Conservation (phyloP, 306 rosid species). For the Morella rubra region DNA sequence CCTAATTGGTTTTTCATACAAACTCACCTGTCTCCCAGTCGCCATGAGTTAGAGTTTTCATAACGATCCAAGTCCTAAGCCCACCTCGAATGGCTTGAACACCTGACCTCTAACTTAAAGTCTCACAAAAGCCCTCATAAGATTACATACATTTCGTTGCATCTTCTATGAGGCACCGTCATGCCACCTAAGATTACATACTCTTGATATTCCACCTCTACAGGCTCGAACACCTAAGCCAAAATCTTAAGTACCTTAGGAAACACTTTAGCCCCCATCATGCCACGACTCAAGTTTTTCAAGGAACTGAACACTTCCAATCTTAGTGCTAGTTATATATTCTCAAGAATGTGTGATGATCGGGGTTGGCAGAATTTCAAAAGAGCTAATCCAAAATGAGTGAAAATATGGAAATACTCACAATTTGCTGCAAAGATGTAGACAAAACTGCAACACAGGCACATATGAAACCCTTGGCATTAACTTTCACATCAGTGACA, state of each 20-base stretch:
- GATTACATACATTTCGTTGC: not conserved
- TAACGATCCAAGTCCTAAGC: not conserved
- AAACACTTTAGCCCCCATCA: not conserved
- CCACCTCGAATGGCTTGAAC: not conserved
- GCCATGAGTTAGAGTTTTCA: not conserved
- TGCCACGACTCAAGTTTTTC: not conserved
- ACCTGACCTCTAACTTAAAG: not conserved
- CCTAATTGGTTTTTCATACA: not conserved
- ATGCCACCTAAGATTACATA: not conserved
- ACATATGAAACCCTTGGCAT: conserved; percentile 76
- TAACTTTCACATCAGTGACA: conserved; percentile 88
- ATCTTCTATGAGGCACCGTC: not conserved
- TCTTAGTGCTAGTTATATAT: not conserved
- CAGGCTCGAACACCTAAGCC: not conserved
- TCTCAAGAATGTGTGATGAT: not conserved
- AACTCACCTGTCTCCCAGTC: not conserved
- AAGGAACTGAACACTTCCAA: not conserved
- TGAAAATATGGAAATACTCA: conserved; percentile 39
- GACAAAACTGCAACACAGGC: conserved; percentile 72
- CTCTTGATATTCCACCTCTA: not conserved
- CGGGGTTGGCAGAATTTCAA: not conserved
- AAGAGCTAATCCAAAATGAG: not conserved
- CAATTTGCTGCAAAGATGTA: conserved; percentile 94
- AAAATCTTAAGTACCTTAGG: not conserved
- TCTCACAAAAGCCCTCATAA: not conserved